phyloP scores from a whole-genome alignment of 352 stramenopile genomes.

The Pythium scleroteichum region DNA sequence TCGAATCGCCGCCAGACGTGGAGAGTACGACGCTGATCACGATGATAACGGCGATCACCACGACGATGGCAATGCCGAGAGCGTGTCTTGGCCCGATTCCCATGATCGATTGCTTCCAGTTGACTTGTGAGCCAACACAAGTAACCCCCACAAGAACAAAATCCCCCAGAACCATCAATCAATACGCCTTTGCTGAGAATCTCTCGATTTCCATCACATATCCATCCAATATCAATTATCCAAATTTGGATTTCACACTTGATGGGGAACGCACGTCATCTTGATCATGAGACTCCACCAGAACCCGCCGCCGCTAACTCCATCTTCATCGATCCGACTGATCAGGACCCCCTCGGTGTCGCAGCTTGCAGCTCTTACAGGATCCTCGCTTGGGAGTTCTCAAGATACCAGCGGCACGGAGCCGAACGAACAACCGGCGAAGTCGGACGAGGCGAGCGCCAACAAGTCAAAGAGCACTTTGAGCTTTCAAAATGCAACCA shows the following conservation, averaged over 20 bases:
- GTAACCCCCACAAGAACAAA: too few species aligned
- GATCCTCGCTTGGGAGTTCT: not conserved
- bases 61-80: constrained; percentile 17
- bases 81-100: constrained; percentile 13
- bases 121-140: constrained; percentile 9
- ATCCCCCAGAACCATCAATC: not conserved
- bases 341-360: not conserved
- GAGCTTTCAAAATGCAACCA: constrained; percentile 20
- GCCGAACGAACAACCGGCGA: not conserved
- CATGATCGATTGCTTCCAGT: constrained; percentile 5
- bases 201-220: not conserved
- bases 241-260: not conserved
- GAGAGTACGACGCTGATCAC: constrained; percentile 30
- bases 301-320: not conserved
- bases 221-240: not conserved
- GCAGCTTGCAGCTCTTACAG: not conserved
- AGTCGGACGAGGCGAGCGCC: too few species aligned
- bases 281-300: constrained; percentile 5
- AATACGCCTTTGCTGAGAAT: not conserved
- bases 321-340: constrained; percentile 10
- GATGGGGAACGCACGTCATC: not conserved
- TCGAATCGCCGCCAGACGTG: not conserved
- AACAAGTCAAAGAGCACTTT: not conserved
- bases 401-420: not conserved
- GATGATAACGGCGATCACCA: constrained; percentile 18